Percentiles rank a stretch among this genome's conserved stretches.
Conservation (phyloP, 2,329 filamentous ascomycete genomes). For the Pseudophaeomoniella oleicola region DNA sequence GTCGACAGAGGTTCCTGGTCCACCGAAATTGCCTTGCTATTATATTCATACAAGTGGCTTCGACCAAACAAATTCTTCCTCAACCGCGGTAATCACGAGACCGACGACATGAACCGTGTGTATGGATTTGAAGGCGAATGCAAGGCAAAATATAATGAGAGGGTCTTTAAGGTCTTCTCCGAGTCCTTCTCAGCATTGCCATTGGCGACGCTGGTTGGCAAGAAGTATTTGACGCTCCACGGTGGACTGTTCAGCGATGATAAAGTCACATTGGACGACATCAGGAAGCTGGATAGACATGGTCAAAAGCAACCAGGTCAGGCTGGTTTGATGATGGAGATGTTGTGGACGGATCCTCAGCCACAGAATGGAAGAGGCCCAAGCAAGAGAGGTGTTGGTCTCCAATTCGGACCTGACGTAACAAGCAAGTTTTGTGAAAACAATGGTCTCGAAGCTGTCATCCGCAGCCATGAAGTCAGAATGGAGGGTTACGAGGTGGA, state of each 20-base stretch:
- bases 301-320: constrained; percentile 87
- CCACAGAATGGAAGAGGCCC: constrained; percentile 71
- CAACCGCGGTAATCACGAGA: constrained; percentile 97
- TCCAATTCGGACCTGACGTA: constrained; percentile 93
- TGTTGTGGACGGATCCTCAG: constrained; percentile 98
- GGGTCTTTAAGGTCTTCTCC: constrained; percentile 91
- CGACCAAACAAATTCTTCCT: constrained; percentile 79
- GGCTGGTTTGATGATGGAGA: constrained; percentile 97
- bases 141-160: constrained; percentile 94
- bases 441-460: constrained; percentile 87
- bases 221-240: constrained; percentile 13
- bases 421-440: constrained; percentile 94
- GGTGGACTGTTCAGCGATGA: constrained; percentile 34
- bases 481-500: constrained; percentile 99
- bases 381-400: constrained; percentile 88
- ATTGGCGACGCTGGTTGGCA: constrained; percentile 75
- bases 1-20: constrained; percentile 97
- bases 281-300: constrained; percentile 82
- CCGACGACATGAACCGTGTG: constrained; percentile 96
- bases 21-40: constrained; percentile 80
- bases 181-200: constrained; percentile 94
- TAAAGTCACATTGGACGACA: constrained; percentile 79
- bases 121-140: constrained; percentile 98
- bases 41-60: constrained; percentile 96
- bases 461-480: constrained; percentile 91